Percentiles rank a stretch among this genome's conserved stretches.
These are phyloP conservation scores for Rubroboletus satanas DNA, from an alignment of 768 basidiomycete species.

Conservation along the genomic window DNA sequence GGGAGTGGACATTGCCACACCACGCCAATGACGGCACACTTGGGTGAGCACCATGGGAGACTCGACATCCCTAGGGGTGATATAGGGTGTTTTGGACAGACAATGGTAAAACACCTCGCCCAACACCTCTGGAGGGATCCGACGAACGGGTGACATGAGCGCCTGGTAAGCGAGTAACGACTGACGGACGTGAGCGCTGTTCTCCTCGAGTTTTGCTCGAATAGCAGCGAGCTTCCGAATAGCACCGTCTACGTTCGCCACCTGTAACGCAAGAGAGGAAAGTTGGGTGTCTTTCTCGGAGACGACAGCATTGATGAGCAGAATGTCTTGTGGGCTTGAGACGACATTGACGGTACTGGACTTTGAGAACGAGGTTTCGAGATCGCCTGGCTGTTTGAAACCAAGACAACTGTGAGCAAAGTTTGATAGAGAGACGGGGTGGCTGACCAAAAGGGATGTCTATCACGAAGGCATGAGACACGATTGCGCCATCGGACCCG, in stretches of 20 bases:
- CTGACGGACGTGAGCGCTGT: conserved; percentile 11
- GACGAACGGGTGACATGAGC: conserved; percentile 16
- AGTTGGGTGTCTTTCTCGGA: conserved; percentile 21
- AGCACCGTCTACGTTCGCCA: conserved; percentile 14
- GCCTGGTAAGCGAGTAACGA: conserved; percentile 26
- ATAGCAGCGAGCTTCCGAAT: conserved; percentile 19
- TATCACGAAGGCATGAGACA: conserved; percentile 27
- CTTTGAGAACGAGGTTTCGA: conserved; percentile 19
- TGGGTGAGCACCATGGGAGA: conserved; percentile 26
- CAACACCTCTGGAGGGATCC: conserved; percentile 29
- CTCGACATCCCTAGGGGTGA: conserved; percentile 18
- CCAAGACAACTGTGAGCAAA: background rate
- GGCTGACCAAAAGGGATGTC: conserved; percentile 22
- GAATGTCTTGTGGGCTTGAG: conserved; percentile 13
- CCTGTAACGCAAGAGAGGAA: conserved; percentile 16
- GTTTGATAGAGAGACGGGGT: background rate
- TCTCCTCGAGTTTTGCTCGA: conserved; percentile 17
- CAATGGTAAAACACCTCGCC: conserved; percentile 31
- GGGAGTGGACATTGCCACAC: conserved; percentile 30
- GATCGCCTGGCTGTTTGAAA: conserved; percentile 8
- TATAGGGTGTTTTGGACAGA: conserved; percentile 23
- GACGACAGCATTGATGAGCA: conserved; percentile 18
- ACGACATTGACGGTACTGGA: conserved; percentile 7
- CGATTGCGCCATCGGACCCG: conserved; percentile 30
- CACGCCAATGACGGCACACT: conserved; percentile 32